Conservation (phyloP, 108 stramenopile species). For the Nannochloropsis gaditana region DNA sequence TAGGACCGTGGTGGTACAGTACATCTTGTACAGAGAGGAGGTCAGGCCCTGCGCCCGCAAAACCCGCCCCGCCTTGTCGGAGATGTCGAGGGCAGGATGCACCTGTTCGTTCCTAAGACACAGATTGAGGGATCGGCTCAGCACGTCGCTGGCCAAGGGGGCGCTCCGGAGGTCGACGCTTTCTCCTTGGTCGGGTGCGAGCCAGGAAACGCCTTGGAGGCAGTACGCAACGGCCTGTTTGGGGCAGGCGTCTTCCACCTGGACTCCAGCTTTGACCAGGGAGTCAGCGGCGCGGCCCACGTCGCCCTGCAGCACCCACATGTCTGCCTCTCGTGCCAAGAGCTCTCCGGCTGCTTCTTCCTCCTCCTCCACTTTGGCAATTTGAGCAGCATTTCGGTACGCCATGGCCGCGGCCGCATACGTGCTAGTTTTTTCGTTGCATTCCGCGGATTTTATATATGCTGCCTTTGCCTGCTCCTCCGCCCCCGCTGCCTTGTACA, state of each 20-base stretch:
- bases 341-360: neutral
- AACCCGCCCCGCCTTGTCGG: neutral
- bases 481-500: neutral
- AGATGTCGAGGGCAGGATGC: neutral
- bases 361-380: neutral
- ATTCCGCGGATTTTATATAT: neutral
- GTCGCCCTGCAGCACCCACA: neutral
- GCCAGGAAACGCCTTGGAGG: neutral
- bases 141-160: neutral
- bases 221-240: neutral
- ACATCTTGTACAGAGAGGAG: conserved; percentile 59
- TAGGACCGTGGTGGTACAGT: conserved; percentile 64
- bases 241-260: neutral
- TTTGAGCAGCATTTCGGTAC: neutral
- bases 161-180: neutral
- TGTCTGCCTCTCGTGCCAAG: neutral
- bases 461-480: neutral
- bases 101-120: neutral
- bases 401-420: conserved; percentile 12
- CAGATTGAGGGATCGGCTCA: neutral
- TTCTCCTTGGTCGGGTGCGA: neutral
- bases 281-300: neutral
- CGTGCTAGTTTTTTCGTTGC: conserved; percentile 14
- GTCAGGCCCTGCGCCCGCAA: neutral
- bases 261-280: neutral